Conservation (phyloP, 164 flowering plant genomes). For the Nelumbo lutea region DNA sequence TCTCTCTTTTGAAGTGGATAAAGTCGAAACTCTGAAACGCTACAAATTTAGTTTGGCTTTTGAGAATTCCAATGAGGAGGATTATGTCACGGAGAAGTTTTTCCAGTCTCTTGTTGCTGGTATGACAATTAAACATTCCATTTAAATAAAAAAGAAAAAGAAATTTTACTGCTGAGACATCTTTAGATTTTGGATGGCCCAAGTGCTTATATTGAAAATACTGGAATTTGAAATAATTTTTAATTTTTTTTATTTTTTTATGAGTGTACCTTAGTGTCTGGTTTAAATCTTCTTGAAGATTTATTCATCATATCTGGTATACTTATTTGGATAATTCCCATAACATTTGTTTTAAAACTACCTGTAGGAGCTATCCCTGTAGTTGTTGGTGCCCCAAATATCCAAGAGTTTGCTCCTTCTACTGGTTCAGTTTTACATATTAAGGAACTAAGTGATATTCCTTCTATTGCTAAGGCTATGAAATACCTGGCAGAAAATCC, state of each 20-base stretch:
- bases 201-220: conserved; percentile 19
- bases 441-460: conserved; percentile 51
- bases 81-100: conserved; percentile 94
- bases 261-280: background rate
- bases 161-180: too few species aligned
- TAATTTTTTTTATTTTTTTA: background rate
- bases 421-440: conserved; percentile 69
- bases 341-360: background rate
- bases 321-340: background rate
- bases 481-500: conserved; percentile 58
- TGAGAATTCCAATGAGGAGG: conserved; percentile 98
- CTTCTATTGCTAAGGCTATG: conserved; percentile 28
- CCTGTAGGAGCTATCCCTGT: conserved; percentile 79
- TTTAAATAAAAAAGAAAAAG: too few species aligned
- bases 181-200: conserved; percentile 34
- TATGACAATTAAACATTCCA: conserved; percentile 17
- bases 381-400: conserved; percentile 94
- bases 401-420: conserved; percentile 85
- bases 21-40: conserved; percentile 73
- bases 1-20: conserved; percentile 61
- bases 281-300: background rate
- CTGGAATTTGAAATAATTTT: background rate
- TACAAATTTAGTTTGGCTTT: conserved; percentile 97
- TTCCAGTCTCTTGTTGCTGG: conserved; percentile 99
- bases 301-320: background rate